These are phyloP conservation scores for Tolypocladium ovalisporum DNA, from an alignment of 2,329 filamentous ascomycete species.

Conservation along the genomic window DNA sequence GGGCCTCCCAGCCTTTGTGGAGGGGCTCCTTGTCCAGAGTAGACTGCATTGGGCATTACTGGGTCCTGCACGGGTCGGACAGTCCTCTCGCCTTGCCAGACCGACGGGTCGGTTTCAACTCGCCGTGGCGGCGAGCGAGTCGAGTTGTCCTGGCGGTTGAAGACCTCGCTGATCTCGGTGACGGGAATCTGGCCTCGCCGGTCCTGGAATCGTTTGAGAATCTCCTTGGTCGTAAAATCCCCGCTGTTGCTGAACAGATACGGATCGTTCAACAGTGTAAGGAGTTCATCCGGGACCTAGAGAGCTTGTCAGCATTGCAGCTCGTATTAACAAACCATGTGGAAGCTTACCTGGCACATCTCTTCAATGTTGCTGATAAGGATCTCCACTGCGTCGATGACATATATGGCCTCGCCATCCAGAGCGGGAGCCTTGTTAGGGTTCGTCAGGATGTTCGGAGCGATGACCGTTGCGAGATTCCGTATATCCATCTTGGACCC, in stretches of 20 bases:
- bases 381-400: slow-evolving; percentile 85
- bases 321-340: not conserved
- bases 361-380: slow-evolving; percentile 89
- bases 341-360: slow-evolving; percentile 79
- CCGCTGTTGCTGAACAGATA: slow-evolving; percentile 69
- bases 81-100: slow-evolving; percentile 75
- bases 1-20: slow-evolving; percentile 37
- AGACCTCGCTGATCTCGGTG: slow-evolving; percentile 46
- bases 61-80: slow-evolving; percentile 66
- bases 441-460: slow-evolving; percentile 84
- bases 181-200: slow-evolving; percentile 51
- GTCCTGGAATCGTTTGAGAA: slow-evolving; percentile 85
- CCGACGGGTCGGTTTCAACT: slow-evolving; percentile 79
- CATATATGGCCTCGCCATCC: slow-evolving; percentile 82
- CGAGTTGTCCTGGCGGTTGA: slow-evolving; percentile 47
- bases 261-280: slow-evolving; percentile 75
- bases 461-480: slow-evolving; percentile 94
- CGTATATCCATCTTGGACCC: slow-evolving; percentile 99
- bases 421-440: slow-evolving; percentile 53
- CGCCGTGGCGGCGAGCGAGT: slow-evolving; percentile 43
- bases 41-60: slow-evolving; percentile 26
- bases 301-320: not conserved
- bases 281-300: slow-evolving; percentile 86
- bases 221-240: slow-evolving; percentile 94
- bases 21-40: slow-evolving; percentile 33